These are phyloP conservation scores for Cymbidium sinense DNA, from an alignment of 106 monocot species.

Conservation along the genomic window DNA sequence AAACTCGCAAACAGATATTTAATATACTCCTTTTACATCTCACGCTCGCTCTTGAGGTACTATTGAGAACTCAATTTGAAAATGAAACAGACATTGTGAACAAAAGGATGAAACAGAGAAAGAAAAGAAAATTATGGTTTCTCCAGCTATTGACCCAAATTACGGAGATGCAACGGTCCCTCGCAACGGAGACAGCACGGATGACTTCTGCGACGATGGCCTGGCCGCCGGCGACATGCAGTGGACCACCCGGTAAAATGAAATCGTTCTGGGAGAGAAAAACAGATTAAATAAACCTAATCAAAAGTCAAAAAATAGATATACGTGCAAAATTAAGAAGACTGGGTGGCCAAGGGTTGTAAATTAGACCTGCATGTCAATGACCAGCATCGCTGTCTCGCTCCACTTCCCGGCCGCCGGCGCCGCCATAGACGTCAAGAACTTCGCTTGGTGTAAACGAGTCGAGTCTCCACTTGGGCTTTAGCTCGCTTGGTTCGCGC, in stretches of 20 bases:
- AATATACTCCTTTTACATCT: no score
- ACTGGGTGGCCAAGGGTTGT: background rate
- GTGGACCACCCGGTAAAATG: conserved; percentile 54
- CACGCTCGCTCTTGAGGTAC: background rate
- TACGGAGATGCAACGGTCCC: conserved; percentile 57
- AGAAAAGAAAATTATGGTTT: background rate
- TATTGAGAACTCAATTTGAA: background rate
- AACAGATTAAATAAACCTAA: background rate
- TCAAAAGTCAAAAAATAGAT: background rate
- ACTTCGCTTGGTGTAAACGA: background rate
- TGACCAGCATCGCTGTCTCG: conserved; percentile 82
- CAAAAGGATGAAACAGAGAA: background rate
- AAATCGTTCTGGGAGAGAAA: conserved; percentile 66
- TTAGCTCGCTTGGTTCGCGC: no score
- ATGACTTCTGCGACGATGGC: conserved; percentile 62
- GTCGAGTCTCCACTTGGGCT: no score
- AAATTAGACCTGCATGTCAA: conserved; percentile 83
- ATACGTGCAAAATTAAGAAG: background rate
- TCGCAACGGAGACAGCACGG: conserved; percentile 54
- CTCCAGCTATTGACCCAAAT: conserved; percentile 53
- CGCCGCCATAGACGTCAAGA: background rate
- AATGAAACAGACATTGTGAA: background rate
- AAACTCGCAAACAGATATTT: no score
- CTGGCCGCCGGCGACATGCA: conserved; percentile 45
- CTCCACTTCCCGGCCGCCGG: conserved; percentile 25